Percentiles rank a stretch among this genome's conserved stretches.
Conservation (phyloP, 768 basidiomycete species). For the Suillus spraguei region DNA sequence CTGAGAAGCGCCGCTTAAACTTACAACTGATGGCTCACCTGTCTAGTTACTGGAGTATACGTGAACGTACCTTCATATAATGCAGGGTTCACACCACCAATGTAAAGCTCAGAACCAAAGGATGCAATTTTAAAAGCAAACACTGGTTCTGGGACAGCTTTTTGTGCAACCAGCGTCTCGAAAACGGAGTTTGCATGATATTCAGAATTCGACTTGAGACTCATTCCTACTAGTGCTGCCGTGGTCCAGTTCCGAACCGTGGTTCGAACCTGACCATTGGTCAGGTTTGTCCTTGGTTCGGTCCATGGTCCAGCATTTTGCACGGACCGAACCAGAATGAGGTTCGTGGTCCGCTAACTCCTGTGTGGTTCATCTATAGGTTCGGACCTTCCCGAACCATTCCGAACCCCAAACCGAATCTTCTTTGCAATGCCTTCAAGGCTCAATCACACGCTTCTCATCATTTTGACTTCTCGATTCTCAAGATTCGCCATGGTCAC, state of each 20-base stretch:
- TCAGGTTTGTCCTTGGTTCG: slow-evolving; percentile 23
- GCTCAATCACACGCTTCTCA: too few species aligned
- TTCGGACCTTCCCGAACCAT: too few species aligned
- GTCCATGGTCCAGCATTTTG: too few species aligned
- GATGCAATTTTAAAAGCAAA: slow-evolving; percentile 44
- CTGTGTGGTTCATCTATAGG: too few species aligned
- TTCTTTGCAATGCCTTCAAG: too few species aligned
- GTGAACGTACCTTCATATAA: slow-evolving; percentile 42
- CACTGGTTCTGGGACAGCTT: slow-evolving; percentile 31
- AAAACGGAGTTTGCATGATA: slow-evolving; percentile 40
- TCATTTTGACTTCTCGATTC: too few species aligned
- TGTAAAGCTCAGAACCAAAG: slow-evolving; percentile 35
- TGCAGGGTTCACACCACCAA: slow-evolving; percentile 47
- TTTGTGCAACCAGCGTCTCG: slow-evolving; percentile 45
- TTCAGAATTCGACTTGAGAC: slow-evolving; percentile 38
- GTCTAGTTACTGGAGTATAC: slow-evolving; percentile 34
- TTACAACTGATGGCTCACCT: slow-evolving; percentile 22
- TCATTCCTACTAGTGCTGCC: slow-evolving; percentile 47
- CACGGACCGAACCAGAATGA: too few species aligned
- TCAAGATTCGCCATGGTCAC: too few species aligned
- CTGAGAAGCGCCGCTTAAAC: neutral
- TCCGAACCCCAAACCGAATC: too few species aligned
- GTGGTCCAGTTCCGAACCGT: too few species aligned
- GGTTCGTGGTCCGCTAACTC: too few species aligned
- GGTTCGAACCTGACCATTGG: too few species aligned